Conservation (phyloP, 805 yeast species). For the Suhomyces pyralidae region DNA sequence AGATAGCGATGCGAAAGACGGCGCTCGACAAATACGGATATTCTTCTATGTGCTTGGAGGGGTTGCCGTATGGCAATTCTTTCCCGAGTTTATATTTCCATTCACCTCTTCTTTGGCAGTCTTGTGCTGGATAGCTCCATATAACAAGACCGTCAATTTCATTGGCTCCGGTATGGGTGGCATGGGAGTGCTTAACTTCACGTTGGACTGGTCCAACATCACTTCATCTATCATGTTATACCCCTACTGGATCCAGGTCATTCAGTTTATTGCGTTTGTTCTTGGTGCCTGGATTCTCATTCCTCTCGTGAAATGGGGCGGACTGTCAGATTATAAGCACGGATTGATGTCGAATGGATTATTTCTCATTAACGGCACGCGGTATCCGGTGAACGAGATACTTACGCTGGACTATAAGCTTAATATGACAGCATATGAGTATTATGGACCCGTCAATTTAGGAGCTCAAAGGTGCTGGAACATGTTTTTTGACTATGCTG, state of each 20-base stretch:
- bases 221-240: conserved; percentile 48
- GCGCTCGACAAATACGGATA: conserved; percentile 32
- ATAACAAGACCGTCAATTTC: conserved; percentile 38
- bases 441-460: conserved; percentile 44
- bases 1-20: conserved; percentile 14
- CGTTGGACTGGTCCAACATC: conserved; percentile 54
- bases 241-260: conserved; percentile 52
- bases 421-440: conserved; percentile 45
- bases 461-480: conserved; percentile 51
- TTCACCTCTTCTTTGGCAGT: conserved; percentile 48
- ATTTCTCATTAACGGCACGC: conserved; percentile 33
- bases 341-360: conserved; percentile 50
- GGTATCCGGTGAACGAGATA: conserved; percentile 42
- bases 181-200: conserved; percentile 46
- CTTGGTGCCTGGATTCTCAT: conserved; percentile 48
- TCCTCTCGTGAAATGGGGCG: conserved; percentile 48
- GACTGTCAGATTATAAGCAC: conserved; percentile 22
- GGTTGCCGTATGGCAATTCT: conserved; percentile 45
- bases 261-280: conserved; percentile 47
- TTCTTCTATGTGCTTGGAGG: conserved; percentile 33
- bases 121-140: conserved; percentile 49
- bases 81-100: conserved; percentile 49
- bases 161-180: conserved; percentile 55
- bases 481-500: conserved; percentile 53
- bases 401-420: conserved; percentile 38